Base-by-base conservation (phyloP, 495 filamentous ascomycete genomes). In the Penicillium lagena region DNA sequence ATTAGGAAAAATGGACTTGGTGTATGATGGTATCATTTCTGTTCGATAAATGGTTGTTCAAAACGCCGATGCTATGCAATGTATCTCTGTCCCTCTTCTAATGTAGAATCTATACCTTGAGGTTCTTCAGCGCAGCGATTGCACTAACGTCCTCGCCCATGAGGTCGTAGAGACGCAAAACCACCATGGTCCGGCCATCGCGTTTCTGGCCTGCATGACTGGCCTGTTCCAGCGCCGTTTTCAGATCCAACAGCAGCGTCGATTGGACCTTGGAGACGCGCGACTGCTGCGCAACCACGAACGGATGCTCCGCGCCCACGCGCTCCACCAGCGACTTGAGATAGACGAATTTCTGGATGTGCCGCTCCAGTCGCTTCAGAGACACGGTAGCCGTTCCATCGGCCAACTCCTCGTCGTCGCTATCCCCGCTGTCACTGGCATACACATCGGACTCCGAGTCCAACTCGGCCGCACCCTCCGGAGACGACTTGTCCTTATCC, bases 211-310 rank as follows among this genome's bases (percentile, higher is more conserved):
- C 79, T 0, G 75, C 69, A 34, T 65, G 68, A 15, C 73, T 80
- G 1, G 81, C 79, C 59, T 90, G 86, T 56, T 86, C 86, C 36
- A 94, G 63, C 1, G 89, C 87, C 2, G 81, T 83, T 43, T 77
- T 82, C 27, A 98, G 67, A 62, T 97, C 91, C 31, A 96, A 67
- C 12, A 97, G 61, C 35, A 97, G 70, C 0, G 90, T 95, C 35
- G 87, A 86, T 50, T 82, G 73, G 30, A 88, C 66, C 55, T 75
- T 77, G 27, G 68, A 56, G 27, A 86, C 60, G 34, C 85, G 68
- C 9, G 71, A 63, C 46, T 77, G 63, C 50, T 85, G 81, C 10
- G 68, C 64, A 30, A 70, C 46, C 27, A 89, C 46, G 54, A 89
- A 89, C 2, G 86, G 85, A 59, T 89, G 83, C 1, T 77, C 66